Base-by-base conservation (phyloP, 495 filamentous ascomycete genomes). In the Talaromyces proteolyticus region DNA sequence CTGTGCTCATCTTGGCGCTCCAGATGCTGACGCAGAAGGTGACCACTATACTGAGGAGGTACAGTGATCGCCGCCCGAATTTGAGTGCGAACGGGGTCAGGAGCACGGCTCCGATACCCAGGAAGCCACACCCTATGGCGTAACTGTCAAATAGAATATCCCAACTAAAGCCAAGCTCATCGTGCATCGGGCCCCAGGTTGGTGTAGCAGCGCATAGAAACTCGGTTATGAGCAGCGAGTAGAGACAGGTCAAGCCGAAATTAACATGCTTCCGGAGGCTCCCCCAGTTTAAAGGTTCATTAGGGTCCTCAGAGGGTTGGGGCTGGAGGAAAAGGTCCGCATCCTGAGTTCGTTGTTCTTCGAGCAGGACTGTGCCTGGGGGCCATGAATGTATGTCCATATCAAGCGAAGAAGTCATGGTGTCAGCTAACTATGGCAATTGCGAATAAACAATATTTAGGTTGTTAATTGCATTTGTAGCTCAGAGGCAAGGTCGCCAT, bases 1-100 rank as follows among this genome's bases (percentile, higher is more conserved):
- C 55, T 1, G 53, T 61, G 19, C 59, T 24, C 19, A 64, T 60
- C 12, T 59, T 63, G 37, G 58, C 58, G 22, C 46, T 52, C 55
- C 58, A 57, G 20, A 60, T 47, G 6, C 53, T 52, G 39, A 58
- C 50, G 7, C 47, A 60, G 44, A 67, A 61, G 42, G 65, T 61
- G 1, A 59, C 43, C 2, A 58, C 38, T 6, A 58, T 62, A 44
- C 59, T 68, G 14, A 63, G 19, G n/a, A 74, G 39, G 47, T 74
- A 72, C 2, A 72, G 17, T 1, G 64, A 61, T 8, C 70, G 61
- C 16, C 62, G 58, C 6, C 70, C 68, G 50, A 55, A 74, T 38
- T 68, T 69, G 40, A 67, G 59, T 8, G 67, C 68, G 50, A 66
- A 69, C 2, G 68, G 70, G 26, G 69, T 63, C 10, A 70, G 49